Base-by-base conservation (phyloP, 2,329 filamentous ascomycete species). In the Epichloe elymi region DNA sequence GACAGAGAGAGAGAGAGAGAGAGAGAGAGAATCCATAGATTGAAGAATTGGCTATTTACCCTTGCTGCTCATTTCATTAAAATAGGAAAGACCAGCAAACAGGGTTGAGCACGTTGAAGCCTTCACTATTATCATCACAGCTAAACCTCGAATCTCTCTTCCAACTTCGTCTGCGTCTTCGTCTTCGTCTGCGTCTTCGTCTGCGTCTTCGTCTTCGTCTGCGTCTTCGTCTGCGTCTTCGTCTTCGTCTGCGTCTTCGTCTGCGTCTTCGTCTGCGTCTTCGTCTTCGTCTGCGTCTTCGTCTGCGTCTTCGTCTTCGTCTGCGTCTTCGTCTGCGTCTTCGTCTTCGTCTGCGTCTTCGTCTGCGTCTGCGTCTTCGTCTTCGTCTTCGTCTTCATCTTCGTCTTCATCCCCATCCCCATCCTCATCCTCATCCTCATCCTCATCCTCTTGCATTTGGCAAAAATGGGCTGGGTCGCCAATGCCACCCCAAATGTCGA, bases 391-490 rank as follows among this genome's bases (percentile, higher is more conserved):
- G n/a, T n/a, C n/a, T n/a, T n/a, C n/a, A n/a, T n/a, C n/a, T n/a
- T n/a, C 19, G 19, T 19, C 19, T 19, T 19, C 19, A 19, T 19
- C 19, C 19, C 19, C 19, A 19, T 19, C 19, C n/a, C n/a, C n/a
- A n/a, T n/a, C n/a, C n/a, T 20, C 20, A 7, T 26, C 23, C 1
- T 8, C 14, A 3, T 17, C n/a, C n/a, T 39, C n/a, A 10, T 17
- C n/a, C n/a, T 39, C 38, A 4, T 17, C 17, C n/a, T 39, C 38
- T 39, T 39, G n/a, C 19, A n/a, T 39, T 39, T 17, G n/a, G 20
- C 15, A 48, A 48, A 48, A 8, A 77, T 76, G 74, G 67, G 63
- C 51, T 78, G 74, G 74, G 74, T 79, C 44, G 56, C 70, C 42
- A 70, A 77, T 63, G 74, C 71, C 47, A 63, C 71, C 7, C 63